Conservation (phyloP, 1,284 basidiomycete genomes). For the Trametes pubescens region DNA sequence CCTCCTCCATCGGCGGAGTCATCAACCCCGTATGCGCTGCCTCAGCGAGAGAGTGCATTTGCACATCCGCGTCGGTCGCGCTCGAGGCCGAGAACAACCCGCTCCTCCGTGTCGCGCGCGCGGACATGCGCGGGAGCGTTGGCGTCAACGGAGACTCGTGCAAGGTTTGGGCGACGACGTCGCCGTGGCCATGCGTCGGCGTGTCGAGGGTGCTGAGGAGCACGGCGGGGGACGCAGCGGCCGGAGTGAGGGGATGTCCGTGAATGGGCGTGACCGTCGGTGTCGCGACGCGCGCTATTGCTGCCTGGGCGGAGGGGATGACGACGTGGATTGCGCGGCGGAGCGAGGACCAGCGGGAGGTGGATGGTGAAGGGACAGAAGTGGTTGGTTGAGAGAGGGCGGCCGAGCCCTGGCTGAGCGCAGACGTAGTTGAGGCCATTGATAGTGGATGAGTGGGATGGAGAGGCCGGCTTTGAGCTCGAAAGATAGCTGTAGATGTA, state of each 20-base stretch:
- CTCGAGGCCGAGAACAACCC: slow-evolving; percentile 6
- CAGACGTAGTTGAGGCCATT: neutral
- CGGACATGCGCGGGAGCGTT: slow-evolving; percentile 1
- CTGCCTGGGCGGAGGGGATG: neutral
- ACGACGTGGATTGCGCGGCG: neutral
- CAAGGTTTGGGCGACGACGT: too few relatives aligned
- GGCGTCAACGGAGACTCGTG: slow-evolving; percentile 1
- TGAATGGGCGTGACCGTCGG: neutral
- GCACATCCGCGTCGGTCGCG: neutral
- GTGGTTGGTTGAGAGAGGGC: neutral
- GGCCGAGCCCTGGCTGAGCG: neutral
- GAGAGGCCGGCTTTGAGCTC: neutral
- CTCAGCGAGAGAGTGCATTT: neutral
- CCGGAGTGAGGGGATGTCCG: neutral
- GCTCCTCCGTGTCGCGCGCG: slow-evolving; percentile 7
- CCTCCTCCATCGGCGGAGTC: neutral
- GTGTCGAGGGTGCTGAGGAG: neutral
- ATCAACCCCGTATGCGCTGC: neutral
- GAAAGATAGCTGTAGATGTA: neutral
- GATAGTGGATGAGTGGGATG: neutral
- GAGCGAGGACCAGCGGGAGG: neutral
- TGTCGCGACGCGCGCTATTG: neutral
- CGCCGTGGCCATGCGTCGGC: too few relatives aligned
- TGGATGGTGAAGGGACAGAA: neutral
- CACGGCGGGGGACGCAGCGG: neutral